These are phyloP conservation scores for Zea mays DNA, from an alignment of 176 grass and related monocot species.

Conservation along the genomic window Zm-B73-REFERENCE-NAM-5.0 NC_050099.1:65334501-65335000, in stretches of 20 bases:
- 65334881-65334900: constrained; percentile 67
- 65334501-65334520: constrained; percentile 20
- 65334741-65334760: constrained; percentile 42
- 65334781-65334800: constrained; percentile 14
- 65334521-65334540: constrained; percentile 31
- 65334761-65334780: constrained; percentile 27
- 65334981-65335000: constrained; percentile 68
- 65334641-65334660: constrained; percentile 75
- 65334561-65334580: constrained; percentile 66
- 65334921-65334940: constrained; percentile 89
- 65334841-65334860: constrained; percentile 57
- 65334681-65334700: constrained; percentile 78
- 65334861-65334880: constrained; percentile 58
- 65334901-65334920: constrained; percentile 74
- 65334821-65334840: constrained; percentile 38
- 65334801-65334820: constrained; percentile 8
- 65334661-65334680: constrained; percentile 69
- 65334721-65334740: constrained; percentile 68
- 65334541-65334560: constrained; percentile 40
- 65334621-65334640: constrained; percentile 61
- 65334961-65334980: constrained; percentile 85
- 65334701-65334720: constrained; percentile 69
- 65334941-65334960: constrained; percentile 76
- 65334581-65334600: constrained; percentile 75
- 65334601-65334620: constrained; percentile 67